phyloP scores from a whole-genome alignment of 2,329 filamentous ascomycete genomes.

The Ophiostoma ulmi region DNA sequence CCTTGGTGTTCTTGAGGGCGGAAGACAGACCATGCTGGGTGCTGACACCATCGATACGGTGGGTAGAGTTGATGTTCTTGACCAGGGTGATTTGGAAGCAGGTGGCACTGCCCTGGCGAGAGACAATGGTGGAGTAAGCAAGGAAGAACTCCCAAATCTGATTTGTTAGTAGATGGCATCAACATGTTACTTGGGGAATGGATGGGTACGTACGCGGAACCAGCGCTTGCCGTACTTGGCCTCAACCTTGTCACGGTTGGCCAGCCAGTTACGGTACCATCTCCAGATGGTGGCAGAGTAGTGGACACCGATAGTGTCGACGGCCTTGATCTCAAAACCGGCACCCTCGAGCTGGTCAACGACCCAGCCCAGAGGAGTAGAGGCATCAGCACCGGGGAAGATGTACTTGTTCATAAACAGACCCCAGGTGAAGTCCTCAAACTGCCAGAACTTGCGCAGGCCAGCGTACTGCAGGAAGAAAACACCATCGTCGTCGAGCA shows the following conservation, averaged over 20 bases:
- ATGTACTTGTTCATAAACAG: constrained; percentile 99
- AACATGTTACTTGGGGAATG: too few relatives aligned
- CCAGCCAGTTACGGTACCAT: constrained; percentile 99
- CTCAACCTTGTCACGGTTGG: constrained; percentile 83
- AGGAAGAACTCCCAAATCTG: constrained; percentile 86
- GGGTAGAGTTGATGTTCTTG: constrained; percentile 85
- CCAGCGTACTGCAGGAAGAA: constrained; percentile 97
- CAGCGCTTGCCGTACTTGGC: constrained; percentile 93
- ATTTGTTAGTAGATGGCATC: background rate
- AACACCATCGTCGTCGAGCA: constrained; percentile 92
- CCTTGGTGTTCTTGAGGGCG: constrained; percentile 43
- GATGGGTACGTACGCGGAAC: constrained; percentile 59
- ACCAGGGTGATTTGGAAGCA: constrained; percentile 83
- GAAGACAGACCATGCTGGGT: constrained; percentile 65
- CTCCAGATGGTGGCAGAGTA: constrained; percentile 95
- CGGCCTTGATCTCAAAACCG: constrained; percentile 82
- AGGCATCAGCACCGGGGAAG: constrained; percentile 95
- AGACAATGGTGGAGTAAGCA: constrained; percentile 76
- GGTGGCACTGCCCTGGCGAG: constrained; percentile 75
- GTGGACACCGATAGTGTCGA: constrained; percentile 94
- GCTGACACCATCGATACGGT: constrained; percentile 69
- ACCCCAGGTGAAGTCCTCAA: constrained; percentile 96
- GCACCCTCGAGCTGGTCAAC: constrained; percentile 78
- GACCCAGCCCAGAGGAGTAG: constrained; percentile 84
- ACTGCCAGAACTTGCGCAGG: constrained; percentile 92